Percentiles rank a stretch among this genome's conserved stretches.
phyloP scores from a whole-genome alignment of 1,139 yeast genomes.

The Pichia sp. region DNA sequence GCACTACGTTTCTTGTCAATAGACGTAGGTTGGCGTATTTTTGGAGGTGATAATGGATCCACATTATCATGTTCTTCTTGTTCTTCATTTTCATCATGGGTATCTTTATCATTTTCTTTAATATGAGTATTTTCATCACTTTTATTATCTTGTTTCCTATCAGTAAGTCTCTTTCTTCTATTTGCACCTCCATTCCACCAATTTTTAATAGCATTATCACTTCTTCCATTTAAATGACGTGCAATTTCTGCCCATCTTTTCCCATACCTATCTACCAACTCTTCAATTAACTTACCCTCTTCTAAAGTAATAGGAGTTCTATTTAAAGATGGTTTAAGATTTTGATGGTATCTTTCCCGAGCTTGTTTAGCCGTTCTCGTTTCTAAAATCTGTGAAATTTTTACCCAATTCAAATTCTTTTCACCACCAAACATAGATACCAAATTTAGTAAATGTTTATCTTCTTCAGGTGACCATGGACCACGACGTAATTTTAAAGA shows the following conservation, averaged over 20 bases:
- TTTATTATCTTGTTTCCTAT: constrained; percentile 12
- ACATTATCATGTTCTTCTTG: constrained; percentile 1
- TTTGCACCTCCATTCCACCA: constrained; percentile 98
- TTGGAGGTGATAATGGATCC: neutral
- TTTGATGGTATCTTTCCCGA: constrained; percentile 87
- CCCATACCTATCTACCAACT: constrained; percentile 72
- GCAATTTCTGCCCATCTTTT: constrained; percentile 95
- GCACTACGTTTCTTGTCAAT: constrained; percentile 20
- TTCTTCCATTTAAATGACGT: constrained; percentile 76
- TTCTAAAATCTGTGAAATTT: constrained; percentile 66
- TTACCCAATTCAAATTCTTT: constrained; percentile 71
- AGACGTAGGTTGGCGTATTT: neutral
- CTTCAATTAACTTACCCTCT: constrained; percentile 78
- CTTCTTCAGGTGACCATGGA: constrained; percentile 90
- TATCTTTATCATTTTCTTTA: neutral
- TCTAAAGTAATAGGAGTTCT: constrained; percentile 78
- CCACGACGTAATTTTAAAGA: constrained; percentile 43
- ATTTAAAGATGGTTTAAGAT: constrained; percentile 77
- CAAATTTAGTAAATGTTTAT: constrained; percentile 61
- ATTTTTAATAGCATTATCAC: constrained; percentile 87
- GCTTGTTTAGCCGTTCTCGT: constrained; percentile 90
- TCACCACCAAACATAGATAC: constrained; percentile 69
- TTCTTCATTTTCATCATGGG: constrained; percentile 1
- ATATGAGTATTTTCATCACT: neutral
- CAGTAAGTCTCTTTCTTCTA: constrained; percentile 55